Base-by-base conservation (phyloP, 164 flowering plant species). In the Liquidambar formosana region DNA sequence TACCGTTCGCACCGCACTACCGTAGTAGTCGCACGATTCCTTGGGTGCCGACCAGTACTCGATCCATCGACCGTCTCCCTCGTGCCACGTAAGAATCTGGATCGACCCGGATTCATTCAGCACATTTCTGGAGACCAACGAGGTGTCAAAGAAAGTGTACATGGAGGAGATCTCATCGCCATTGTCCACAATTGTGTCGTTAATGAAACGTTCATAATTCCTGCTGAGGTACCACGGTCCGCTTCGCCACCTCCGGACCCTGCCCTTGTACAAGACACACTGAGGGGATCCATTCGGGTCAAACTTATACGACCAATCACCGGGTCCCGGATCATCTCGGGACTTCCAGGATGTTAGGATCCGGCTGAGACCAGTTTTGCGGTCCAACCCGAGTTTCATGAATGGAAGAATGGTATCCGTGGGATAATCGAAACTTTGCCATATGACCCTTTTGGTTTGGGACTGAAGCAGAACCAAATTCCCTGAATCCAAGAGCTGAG, bases 361-460 rank as follows among this genome's bases (percentile, higher is more conserved):
- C 62, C 80, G 53, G 13, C 86, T 69, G 46, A 64, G 45, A 14
- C 90, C 85, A 1, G 75, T 78, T 52, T 11, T 73, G 16, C 28
- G 1, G 70, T 83, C 73, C 69, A 70, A 19, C 1, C 90, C 90
- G 1, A 87, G 48, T 41, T 81, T 83, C 89, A 83, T 82, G 0
- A 64, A 68, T 0, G 87, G 86, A 2, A 88, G 25, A 4, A 73
- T 13, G 0, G 84, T 76, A 49, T 86, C 67, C 0, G 80, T 63
- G 0, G 88, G 86, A 59, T 75, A 59, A 73, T 86, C 88, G 63
- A 83, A 87, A 71, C 92, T 84, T 52, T 87, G 86, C 94, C 94
- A 87, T 2, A 82, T 1, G 16, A 68, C 57, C 14, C 22, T 28
- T 11, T 67, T 44, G 8, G 41, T 33, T 2, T 57, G 23, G 4